Evolutionary conservation across 2,329 filamentous ascomycete genomes (phyloP).

Genomic region (Fusarium sp.): DNA sequence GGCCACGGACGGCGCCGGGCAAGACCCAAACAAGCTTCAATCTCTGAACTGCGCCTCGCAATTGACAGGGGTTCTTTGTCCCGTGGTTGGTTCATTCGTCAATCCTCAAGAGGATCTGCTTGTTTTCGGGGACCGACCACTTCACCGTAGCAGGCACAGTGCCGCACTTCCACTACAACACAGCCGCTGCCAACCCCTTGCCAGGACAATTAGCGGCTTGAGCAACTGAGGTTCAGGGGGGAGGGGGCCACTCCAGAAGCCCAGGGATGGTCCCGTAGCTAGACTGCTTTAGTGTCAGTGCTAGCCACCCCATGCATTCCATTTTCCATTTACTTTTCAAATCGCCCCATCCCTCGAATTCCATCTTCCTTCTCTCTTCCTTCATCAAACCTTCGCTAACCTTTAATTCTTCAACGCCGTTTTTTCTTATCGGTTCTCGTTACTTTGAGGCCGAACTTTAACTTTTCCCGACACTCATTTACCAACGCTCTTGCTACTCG

Average conservation of each 20-base stretch:
- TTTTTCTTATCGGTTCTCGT: constrained; percentile 38
- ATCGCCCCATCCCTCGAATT: constrained; percentile 31
- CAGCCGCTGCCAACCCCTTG: constrained; percentile 26
- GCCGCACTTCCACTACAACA: constrained; percentile 14
- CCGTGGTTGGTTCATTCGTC: constrained; percentile 17
- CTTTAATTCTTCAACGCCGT: constrained; percentile 38
- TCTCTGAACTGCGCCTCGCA: constrained; percentile 38
- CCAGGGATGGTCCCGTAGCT: constrained; percentile 18
- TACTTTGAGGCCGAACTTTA: constrained; percentile 37
- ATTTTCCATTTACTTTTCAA: constrained; percentile 36
- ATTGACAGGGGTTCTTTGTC: constrained; percentile 15
- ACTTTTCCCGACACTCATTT: constrained; percentile 46
- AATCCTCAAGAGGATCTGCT: constrained; percentile 13
- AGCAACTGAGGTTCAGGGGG: constrained; percentile 20
- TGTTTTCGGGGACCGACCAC: not conserved
- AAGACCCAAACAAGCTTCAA: constrained; percentile 41
- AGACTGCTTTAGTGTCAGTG: not conserved
- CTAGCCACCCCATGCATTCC: constrained; percentile 19
- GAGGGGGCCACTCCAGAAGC: not conserved
- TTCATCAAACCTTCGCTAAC: constrained; percentile 38
- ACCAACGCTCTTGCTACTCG: constrained; percentile 19
- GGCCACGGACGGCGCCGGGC: constrained; percentile 20
- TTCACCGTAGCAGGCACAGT: constrained; percentile 26
- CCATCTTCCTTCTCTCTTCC: constrained; percentile 21
- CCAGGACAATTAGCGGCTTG: constrained; percentile 29